Conservation (phyloP, 108 stramenopile genomes). For the Aurantiochytrium sp. region DNA sequence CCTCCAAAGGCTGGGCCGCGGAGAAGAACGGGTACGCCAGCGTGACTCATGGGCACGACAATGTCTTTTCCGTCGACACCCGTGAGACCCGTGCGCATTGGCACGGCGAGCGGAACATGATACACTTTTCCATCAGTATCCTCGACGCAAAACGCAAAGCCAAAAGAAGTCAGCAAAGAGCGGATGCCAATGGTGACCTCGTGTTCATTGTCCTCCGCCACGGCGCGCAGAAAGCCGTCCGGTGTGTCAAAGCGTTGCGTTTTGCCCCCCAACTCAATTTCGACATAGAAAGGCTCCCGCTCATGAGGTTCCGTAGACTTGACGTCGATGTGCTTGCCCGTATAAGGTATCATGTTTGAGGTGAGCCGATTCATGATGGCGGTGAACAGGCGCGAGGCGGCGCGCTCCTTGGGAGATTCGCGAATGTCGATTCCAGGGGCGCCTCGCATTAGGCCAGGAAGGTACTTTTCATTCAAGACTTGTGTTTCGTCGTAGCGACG, state of each 20-base stretch:
- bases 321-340: neutral
- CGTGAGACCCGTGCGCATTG: constrained; percentile 9
- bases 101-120: neutral
- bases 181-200: neutral
- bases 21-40: neutral
- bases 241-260: neutral
- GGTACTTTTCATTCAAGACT: neutral
- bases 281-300: neutral
- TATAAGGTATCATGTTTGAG: neutral
- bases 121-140: neutral
- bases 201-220: neutral
- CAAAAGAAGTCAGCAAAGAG: neutral
- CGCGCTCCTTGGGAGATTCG: neutral
- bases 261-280: neutral
- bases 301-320: neutral
- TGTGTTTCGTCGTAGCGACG: neutral
- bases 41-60: constrained; percentile 8
- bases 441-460: neutral
- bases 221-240: neutral
- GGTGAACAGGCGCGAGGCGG: neutral
- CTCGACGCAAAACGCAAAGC: neutral
- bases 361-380: neutral
- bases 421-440: neutral
- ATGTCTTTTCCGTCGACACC: neutral
- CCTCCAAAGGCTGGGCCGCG: neutral